Percentiles rank a stretch among this genome's conserved stretches.
Evolutionary conservation across 1,284 basidiomycete species (phyloP).

Genomic region (Irpex lacteus): DNA sequence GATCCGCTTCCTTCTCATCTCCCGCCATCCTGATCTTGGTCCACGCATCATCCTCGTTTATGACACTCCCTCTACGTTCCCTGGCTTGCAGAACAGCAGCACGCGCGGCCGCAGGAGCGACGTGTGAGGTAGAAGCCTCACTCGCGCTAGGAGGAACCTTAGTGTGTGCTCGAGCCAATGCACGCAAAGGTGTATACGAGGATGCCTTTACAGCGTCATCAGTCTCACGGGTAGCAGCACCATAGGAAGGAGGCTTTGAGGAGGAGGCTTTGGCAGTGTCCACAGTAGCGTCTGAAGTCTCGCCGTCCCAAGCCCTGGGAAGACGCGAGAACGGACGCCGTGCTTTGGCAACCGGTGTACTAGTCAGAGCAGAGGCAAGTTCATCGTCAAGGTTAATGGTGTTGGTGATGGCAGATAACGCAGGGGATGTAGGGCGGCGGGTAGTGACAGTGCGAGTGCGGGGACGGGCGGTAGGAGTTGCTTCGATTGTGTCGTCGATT

Average conservation of each 20-base stretch:
- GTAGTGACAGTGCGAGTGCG: constrained; percentile 23
- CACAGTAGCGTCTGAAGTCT: constrained; percentile 37
- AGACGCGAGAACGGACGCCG: constrained; percentile 20
- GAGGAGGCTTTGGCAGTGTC: constrained; percentile 34
- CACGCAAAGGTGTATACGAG: constrained; percentile 14
- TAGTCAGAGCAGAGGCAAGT: constrained; percentile 12
- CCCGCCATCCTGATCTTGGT: constrained; percentile 66
- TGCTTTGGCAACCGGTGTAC: constrained; percentile 9
- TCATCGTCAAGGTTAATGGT: constrained; percentile 31
- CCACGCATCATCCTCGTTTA: constrained; percentile 74
- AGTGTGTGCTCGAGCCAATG: constrained; percentile 15
- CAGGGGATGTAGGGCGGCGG: constrained; percentile 21
- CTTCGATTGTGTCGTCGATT: constrained; percentile 18
- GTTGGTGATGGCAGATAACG: constrained; percentile 23
- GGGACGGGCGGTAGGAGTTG: constrained; percentile 12
- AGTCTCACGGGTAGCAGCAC: constrained; percentile 35
- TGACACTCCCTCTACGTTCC: constrained; percentile 43
- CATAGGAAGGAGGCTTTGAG: constrained; percentile 52
- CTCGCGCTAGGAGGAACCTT: constrained; percentile 7
- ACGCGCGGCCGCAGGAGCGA: constrained; percentile 28
- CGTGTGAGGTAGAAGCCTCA: constrained; percentile 9
- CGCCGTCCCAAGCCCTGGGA: constrained; percentile 33
- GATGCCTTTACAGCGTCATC: constrained; percentile 2
- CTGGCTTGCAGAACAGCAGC: constrained; percentile 24
- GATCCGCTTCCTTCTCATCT: constrained; percentile 69